phyloP scores from a whole-genome alignment of 345 rosid genomes.

The Carallia pectinifolia region DNA sequence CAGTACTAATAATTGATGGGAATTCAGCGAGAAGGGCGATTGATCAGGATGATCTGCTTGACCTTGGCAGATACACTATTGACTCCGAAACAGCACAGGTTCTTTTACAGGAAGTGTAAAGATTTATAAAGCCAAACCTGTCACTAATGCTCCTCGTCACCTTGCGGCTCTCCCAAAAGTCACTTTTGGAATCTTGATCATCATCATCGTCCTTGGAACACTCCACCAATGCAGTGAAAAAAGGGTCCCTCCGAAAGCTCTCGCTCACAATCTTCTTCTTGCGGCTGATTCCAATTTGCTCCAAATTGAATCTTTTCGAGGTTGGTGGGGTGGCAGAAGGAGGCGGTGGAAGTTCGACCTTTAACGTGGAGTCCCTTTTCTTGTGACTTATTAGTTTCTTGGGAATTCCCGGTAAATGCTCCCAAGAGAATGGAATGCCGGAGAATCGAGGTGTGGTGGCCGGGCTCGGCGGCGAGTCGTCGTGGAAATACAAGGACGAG shows the following conservation, averaged over 20 bases:
- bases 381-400: conserved; percentile 43
- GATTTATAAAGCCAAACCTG: conserved; percentile 58
- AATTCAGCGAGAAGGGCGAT: conserved; percentile 27
- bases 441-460: conserved; percentile 56
- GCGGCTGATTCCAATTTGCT: conserved; percentile 5
- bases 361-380: conserved; percentile 28
- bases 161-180: conserved; percentile 29
- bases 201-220: conserved; percentile 60
- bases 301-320: conserved; percentile 24
- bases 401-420: conserved; percentile 80
- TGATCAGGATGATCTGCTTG: conserved; percentile 38
- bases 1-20: no score
- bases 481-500: conserved; percentile 37
- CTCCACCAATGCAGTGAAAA: conserved; percentile 65
- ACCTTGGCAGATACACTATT: conserved; percentile 56
- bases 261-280: conserved; percentile 25
- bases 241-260: conserved; percentile 55
- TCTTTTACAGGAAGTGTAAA: conserved; percentile 66
- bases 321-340: conserved; percentile 40
- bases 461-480: conserved; percentile 54
- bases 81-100: conserved; percentile 71
- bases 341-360: conserved; percentile 55
- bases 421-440: conserved; percentile 98
- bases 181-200: background rate
- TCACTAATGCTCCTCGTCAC: conserved; percentile 35